Conservation (phyloP, 305 asterid species). For the Caryopteris hybrid region DNA sequence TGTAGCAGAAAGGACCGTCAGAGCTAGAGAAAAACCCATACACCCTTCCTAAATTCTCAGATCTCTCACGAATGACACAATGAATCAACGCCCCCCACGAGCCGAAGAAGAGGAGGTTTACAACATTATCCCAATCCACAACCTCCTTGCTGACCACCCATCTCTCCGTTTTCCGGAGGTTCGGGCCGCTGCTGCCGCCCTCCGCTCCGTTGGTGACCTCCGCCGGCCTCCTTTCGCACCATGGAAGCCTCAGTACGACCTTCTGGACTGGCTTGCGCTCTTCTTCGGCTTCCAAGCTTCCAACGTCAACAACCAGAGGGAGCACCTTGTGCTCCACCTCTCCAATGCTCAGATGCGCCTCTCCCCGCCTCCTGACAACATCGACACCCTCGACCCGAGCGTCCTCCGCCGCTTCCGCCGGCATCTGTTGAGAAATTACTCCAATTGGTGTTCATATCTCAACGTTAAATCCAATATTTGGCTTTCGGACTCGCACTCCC, state of each 20-base stretch:
- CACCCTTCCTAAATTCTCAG: slow-evolving; percentile 17
- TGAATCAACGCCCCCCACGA: slow-evolving; percentile 48
- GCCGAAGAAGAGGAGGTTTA: slow-evolving; percentile 43
- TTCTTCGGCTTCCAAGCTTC: slow-evolving; percentile 89
- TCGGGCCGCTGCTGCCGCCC: slow-evolving; percentile 80
- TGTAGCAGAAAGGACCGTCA: background rate
- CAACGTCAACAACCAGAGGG: slow-evolving; percentile 82
- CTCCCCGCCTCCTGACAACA: slow-evolving; percentile 57
- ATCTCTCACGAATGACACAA: slow-evolving; percentile 46
- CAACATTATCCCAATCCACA: slow-evolving; percentile 82
- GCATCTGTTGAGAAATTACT: slow-evolving; percentile 57
- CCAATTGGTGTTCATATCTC: slow-evolving; percentile 82
- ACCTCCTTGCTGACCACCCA: slow-evolving; percentile 93
- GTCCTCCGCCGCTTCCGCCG: slow-evolving; percentile 84
- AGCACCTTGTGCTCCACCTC: slow-evolving; percentile 84
- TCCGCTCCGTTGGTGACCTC: slow-evolving; percentile 77
- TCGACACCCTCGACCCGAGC: slow-evolving; percentile 57
- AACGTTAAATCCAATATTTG: slow-evolving; percentile 67
- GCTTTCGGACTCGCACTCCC: slow-evolving; percentile 53
- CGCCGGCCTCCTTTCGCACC: slow-evolving; percentile 74
- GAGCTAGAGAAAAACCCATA: background rate
- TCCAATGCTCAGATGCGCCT: slow-evolving; percentile 71
- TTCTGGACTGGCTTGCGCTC: slow-evolving; percentile 81
- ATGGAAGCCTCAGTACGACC: slow-evolving; percentile 76
- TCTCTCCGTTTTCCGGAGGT: slow-evolving; percentile 90